Evolutionary conservation across 192 early-diverging fungal species (phyloP).

Genomic region (Martensiomyces pterosporus): DNA sequence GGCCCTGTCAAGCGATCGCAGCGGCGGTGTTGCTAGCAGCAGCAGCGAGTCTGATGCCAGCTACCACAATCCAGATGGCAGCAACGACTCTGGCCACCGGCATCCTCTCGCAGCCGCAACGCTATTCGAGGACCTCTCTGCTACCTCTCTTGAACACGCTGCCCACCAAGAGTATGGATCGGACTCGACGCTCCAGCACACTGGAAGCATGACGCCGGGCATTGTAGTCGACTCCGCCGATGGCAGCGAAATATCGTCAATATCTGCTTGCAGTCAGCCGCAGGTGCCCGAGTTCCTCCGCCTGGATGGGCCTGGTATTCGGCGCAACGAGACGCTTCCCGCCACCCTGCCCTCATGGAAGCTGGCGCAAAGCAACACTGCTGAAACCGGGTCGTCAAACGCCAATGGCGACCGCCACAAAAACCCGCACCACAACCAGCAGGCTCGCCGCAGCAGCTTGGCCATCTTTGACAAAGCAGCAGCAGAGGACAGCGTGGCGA

Average conservation of each 20-base stretch:
- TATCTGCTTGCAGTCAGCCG: not conserved
- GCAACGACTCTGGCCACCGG: not conserved
- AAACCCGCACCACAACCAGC: too few species aligned
- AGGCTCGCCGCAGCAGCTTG: too few species aligned
- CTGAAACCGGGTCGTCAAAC: too few species aligned
- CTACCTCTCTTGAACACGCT: not conserved
- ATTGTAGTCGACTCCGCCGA: not conserved
- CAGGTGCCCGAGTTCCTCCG: not conserved
- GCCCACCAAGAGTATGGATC: not conserved
- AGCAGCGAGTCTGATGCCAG: not conserved
- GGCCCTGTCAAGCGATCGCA: slow-evolving; percentile 4
- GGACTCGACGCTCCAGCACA: too few species aligned
- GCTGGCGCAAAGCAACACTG: too few species aligned
- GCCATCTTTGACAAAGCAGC: too few species aligned
- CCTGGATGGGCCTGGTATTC: not conserved
- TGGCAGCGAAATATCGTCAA: not conserved
- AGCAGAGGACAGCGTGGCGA: too few species aligned
- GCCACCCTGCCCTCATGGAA: not conserved
- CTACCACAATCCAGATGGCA: not conserved
- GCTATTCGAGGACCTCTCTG: not conserved
- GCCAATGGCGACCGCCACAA: too few species aligned
- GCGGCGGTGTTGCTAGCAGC: not conserved
- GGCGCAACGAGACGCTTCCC: not conserved
- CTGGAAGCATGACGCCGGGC: not conserved
- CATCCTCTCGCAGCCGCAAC: not conserved